Percentiles rank a stretch among this genome's conserved stretches.
These are phyloP conservation scores for Stagonosporopsis vannaccii DNA, from an alignment of 2,329 filamentous ascomycete species.

Conservation along the genomic window DNA sequence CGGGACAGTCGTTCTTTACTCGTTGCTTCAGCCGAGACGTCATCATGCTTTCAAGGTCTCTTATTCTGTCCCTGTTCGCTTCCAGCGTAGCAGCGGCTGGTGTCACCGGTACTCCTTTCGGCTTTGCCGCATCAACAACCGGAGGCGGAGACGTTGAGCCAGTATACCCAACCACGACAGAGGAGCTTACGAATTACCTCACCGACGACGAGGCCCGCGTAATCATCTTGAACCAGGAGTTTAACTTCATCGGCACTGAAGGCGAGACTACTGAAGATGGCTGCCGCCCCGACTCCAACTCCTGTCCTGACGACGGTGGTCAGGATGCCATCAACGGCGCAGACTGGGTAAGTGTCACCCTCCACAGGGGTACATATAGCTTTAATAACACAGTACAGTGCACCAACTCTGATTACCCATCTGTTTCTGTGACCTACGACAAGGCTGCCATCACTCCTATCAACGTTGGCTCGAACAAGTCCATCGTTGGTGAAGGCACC, in stretches of 20 bases:
- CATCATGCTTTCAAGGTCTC: constrained; percentile 17
- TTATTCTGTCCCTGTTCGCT: constrained; percentile 17
- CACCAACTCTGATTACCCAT: constrained; percentile 24
- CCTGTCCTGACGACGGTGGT: constrained; percentile 60
- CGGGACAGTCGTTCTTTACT: constrained; percentile 20
- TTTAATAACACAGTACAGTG: constrained; percentile 5
- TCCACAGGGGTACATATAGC: not conserved
- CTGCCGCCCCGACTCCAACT: constrained; percentile 52
- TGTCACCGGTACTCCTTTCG: constrained; percentile 23
- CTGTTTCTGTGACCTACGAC: constrained; percentile 39
- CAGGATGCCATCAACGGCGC: constrained; percentile 65
- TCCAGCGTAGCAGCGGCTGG: constrained; percentile 16
- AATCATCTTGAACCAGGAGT: constrained; percentile 48
- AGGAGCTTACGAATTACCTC: constrained; percentile 37
- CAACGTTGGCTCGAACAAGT: constrained; percentile 51
- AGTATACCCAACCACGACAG: constrained; percentile 21
- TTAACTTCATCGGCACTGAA: constrained; percentile 34
- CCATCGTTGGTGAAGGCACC: constrained; percentile 50
- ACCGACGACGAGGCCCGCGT: constrained; percentile 44
- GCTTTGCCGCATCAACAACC: constrained; percentile 25
- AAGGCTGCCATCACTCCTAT: constrained; percentile 39
- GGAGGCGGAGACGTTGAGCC: constrained; percentile 27
- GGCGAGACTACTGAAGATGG: constrained; percentile 29
- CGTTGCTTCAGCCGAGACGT: not conserved
- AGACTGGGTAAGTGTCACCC: constrained; percentile 20